phyloP scores from a whole-genome alignment of 2,329 filamentous ascomycete genomes.

The Sclerotinia minor region DNA sequence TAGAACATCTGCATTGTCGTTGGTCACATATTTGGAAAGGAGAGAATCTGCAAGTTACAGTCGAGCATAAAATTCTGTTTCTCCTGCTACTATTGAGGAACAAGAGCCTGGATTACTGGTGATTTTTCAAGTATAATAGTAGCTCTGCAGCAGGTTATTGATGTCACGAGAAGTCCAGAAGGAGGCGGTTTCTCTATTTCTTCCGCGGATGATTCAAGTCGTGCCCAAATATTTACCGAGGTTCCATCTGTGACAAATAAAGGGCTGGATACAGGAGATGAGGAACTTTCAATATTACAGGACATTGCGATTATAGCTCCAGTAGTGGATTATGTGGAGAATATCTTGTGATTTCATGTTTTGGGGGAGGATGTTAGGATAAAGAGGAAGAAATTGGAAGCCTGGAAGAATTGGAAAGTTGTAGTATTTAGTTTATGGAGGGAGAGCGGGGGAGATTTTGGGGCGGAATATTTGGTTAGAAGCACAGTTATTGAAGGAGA shows the following conservation, averaged over 20 bases:
- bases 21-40: not conserved
- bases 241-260: too few relatives aligned
- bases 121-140: too few relatives aligned
- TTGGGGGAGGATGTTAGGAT: not conserved
- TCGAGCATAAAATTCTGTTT: not conserved
- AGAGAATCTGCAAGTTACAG: not conserved
- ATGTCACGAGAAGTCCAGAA: too few relatives aligned
- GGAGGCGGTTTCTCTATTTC: too few relatives aligned
- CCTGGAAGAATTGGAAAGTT: not conserved
- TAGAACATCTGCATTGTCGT: fast-evolving
- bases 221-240: too few relatives aligned
- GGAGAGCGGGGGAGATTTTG: too few relatives aligned
- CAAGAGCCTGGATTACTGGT: not conserved
- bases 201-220: not conserved
- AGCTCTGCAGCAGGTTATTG: too few relatives aligned
- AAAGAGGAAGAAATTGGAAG: too few relatives aligned
- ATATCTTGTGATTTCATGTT: not conserved
- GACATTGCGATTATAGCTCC: not conserved
- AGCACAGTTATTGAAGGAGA: too few relatives aligned
- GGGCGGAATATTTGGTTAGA: too few relatives aligned
- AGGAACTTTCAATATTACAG: too few relatives aligned
- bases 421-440: not conserved
- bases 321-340: too few relatives aligned
- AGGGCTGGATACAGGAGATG: not conserved
- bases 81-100: not conserved